These are phyloP conservation scores for Mycena indigotica DNA, from an alignment of 768 basidiomycete species.

Conservation along the genomic window DNA sequence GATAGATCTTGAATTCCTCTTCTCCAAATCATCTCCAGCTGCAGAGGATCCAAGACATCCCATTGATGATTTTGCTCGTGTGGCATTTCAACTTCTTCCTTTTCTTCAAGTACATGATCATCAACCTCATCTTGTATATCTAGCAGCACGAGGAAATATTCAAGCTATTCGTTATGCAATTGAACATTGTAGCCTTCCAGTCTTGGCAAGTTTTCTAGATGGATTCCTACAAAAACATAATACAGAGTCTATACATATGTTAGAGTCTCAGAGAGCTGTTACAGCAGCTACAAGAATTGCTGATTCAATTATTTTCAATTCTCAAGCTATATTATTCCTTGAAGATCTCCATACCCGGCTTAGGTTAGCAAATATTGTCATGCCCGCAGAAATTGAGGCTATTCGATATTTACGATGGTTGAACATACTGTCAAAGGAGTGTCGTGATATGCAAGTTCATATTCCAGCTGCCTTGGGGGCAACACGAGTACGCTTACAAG, in stretches of 20 bases:
- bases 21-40: background rate
- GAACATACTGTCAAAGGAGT: background rate
- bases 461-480: background rate
- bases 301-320: background rate
- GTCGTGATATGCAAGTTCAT: background rate
- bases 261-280: background rate
- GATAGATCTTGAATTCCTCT: background rate
- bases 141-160: background rate
- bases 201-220: background rate
- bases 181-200: background rate
- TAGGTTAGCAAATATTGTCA: background rate
- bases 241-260: background rate
- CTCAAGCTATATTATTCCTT: background rate
- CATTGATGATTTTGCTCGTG: background rate
- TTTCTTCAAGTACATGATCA: background rate
- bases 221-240: background rate
- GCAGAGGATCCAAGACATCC: background rate
- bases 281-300: background rate
- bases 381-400: background rate
- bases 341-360: background rate
- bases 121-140: background rate
- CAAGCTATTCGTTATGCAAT: background rate
- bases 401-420: background rate
- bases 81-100: background rate
- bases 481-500: background rate